phyloP scores from a whole-genome alignment of 2,329 filamentous ascomycete genomes.

The Trichoderma guizhouense region DNA sequence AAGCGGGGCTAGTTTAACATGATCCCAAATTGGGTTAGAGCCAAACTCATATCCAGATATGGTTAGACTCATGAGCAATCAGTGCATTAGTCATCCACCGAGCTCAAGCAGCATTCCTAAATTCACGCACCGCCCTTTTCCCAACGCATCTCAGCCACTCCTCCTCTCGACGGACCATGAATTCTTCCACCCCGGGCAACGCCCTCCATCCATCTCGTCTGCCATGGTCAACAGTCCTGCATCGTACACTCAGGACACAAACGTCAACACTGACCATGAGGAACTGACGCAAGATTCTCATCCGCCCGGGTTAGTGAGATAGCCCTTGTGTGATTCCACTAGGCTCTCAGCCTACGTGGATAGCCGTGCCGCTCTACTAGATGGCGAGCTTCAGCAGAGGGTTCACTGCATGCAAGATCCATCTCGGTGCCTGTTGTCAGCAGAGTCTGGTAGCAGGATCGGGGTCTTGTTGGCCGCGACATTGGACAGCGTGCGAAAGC shows the following conservation, averaged over 20 bases:
- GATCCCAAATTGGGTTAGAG: neutral
- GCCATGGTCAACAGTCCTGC: neutral
- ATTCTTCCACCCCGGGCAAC: neutral
- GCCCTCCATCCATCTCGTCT: neutral
- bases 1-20: neutral
- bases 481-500: neutral
- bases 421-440: neutral
- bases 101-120: neutral
- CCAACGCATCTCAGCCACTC: neutral
- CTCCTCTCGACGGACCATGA: neutral
- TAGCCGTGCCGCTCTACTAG: neutral
- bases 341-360: neutral
- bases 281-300: neutral
- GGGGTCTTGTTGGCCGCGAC: neutral
- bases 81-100: neutral
- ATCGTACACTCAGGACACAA: neutral
- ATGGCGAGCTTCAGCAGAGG: neutral
- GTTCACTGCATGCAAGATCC: conserved; percentile 3
- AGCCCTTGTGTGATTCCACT: neutral
- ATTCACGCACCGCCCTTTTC: neutral
- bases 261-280: neutral
- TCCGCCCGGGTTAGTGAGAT: conserved; percentile 3
- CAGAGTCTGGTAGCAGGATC: neutral
- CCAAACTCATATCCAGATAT: accelerated
- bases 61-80: neutral